Percentiles rank a stretch among this genome's conserved stretches.
Evolutionary conservation across 495 filamentous ascomycete genomes (phyloP).

Genomic region (Lentithecium fluviatile): DNA sequence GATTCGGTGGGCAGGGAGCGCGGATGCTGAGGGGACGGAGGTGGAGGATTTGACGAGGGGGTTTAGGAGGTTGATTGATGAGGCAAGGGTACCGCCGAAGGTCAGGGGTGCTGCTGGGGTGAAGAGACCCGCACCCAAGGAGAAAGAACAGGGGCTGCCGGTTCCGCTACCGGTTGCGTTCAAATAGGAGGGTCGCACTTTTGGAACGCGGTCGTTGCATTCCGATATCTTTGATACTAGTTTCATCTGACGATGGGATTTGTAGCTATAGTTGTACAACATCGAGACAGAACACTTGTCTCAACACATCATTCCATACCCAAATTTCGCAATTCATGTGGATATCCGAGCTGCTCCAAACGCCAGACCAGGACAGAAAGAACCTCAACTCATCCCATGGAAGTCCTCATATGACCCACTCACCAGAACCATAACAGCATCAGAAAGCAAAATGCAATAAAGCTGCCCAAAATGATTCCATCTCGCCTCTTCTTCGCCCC

Average conservation of each 20-base stretch:
- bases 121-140: background rate
- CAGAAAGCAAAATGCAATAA: slow-evolving; percentile 89
- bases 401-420: background rate
- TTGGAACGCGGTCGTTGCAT: too few species aligned
- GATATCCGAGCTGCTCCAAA: slow-evolving; percentile 27
- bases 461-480: slow-evolving; percentile 84
- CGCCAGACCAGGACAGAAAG: slow-evolving; percentile 6
- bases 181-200: slow-evolving; percentile 11
- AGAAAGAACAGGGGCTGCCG: background rate
- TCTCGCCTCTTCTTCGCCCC: slow-evolving; percentile 93
- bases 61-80: slow-evolving; percentile 64
- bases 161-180: background rate
- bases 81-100: slow-evolving; percentile 38
- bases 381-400: background rate
- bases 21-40: slow-evolving; percentile 67
- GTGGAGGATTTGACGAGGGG: slow-evolving; percentile 68
- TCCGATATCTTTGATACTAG: background rate
- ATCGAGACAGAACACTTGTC: background rate
- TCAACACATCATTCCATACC: too few species aligned
- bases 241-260: background rate
- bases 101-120: background rate
- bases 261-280: slow-evolving; percentile 14
- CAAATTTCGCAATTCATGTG: background rate
- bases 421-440: slow-evolving; percentile 80
- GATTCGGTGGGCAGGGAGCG: slow-evolving; percentile 94